Conservation (phyloP, 306 rosid species). For the Ormosia semicastrata region DNA sequence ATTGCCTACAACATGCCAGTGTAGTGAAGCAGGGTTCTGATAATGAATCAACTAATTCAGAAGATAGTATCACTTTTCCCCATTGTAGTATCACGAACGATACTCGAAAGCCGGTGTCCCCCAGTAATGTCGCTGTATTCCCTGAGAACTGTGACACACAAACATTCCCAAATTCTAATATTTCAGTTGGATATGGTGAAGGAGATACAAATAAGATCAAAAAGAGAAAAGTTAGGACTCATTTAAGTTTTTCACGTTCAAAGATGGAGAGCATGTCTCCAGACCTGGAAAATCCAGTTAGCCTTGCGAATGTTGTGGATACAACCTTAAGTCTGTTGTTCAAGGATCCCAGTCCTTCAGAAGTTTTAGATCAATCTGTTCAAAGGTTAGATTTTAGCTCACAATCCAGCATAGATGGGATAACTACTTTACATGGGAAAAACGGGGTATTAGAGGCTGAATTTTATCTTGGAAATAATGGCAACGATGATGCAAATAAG, state of each 20-base stretch:
- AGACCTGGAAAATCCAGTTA: conserved; percentile 31
- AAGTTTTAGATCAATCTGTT: conserved; percentile 40
- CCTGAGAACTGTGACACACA: conserved; percentile 38
- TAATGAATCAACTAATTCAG: conserved; percentile 27
- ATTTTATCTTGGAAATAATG: conserved; percentile 30
- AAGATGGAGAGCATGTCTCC: conserved; percentile 28
- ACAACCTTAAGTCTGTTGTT: conserved; percentile 22
- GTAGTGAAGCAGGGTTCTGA: conserved; percentile 37
- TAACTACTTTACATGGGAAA: conserved; percentile 29
- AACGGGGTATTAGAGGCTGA: conserved; percentile 36
- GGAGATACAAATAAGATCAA: conserved; percentile 35
- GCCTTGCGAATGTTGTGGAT: conserved; percentile 34
- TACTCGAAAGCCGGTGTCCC: conserved; percentile 29
- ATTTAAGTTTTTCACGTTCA: conserved; percentile 39
- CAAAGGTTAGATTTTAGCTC: conserved; percentile 42
- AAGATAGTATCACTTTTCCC: conserved; percentile 34
- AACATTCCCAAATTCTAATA: conserved; percentile 26
- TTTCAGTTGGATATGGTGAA: conserved; percentile 36
- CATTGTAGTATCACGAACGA: conserved; percentile 23
- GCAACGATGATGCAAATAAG: conserved; percentile 23
- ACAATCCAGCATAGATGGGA: conserved; percentile 29
- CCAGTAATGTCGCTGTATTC: conserved; percentile 20
- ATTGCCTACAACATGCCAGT: conserved; percentile 33
- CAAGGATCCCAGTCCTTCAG: conserved; percentile 38
- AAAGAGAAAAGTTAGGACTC: conserved; percentile 42